phyloP scores from a whole-genome alignment of 129 eudicot species.

The Artemisia argyi region DNA sequence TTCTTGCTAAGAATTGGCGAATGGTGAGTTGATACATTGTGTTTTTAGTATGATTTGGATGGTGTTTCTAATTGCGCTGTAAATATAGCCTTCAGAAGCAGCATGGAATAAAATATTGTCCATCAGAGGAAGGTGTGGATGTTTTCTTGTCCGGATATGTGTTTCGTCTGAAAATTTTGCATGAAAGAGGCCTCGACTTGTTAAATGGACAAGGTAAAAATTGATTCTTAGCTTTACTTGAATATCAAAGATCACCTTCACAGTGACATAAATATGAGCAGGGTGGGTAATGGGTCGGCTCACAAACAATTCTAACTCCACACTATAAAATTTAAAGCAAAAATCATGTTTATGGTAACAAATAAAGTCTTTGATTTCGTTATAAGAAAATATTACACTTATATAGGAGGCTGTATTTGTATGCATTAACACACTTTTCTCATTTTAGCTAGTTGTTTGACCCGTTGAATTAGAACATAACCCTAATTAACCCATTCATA shows the following conservation, averaged over 20 bases:
- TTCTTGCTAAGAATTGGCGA: conserved; percentile 83
- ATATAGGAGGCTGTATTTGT: no score
- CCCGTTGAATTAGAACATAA: neutral
- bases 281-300: neutral
- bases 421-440: neutral
- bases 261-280: neutral
- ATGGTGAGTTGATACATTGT: conserved; percentile 49
- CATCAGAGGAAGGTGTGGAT: conserved; percentile 82
- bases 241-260: neutral
- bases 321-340: no score
- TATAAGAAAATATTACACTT: no score
- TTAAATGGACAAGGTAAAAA: conserved; percentile 54
- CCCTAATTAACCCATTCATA: neutral
- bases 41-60: neutral
- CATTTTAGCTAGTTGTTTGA: neutral
- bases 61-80: conserved; percentile 29
- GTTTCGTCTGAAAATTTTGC: conserved; percentile 84
- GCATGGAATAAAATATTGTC: conserved; percentile 50
- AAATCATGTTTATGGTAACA: no score
- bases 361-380: no score
- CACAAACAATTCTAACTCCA: neutral
- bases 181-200: conserved; percentile 76
- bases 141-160: conserved; percentile 86
- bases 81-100: conserved; percentile 59
- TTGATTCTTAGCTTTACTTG: neutral